phyloP scores from a whole-genome alignment of 768 basidiomycete species.

The Pleurotus tuoliensis region DNA sequence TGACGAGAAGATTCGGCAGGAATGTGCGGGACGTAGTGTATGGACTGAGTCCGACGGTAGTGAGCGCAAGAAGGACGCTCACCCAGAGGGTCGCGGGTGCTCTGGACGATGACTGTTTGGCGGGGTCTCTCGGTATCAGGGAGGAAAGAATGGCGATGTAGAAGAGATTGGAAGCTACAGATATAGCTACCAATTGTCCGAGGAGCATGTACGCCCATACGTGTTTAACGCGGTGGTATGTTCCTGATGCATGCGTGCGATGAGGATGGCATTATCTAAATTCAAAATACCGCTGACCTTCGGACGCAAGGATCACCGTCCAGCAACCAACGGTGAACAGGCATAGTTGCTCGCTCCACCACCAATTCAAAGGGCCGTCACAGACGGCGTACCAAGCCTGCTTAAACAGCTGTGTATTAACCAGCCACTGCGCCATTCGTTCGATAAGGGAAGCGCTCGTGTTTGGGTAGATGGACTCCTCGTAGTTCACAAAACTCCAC shows the following conservation, averaged over 20 bases:
- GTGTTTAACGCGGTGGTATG: slow-evolving; percentile 38
- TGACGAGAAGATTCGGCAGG: slow-evolving; percentile 53
- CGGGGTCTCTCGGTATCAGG: slow-evolving; percentile 15
- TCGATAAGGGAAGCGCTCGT: slow-evolving; percentile 11
- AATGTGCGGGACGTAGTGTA: slow-evolving; percentile 40
- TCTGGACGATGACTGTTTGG: neutral
- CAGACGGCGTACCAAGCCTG: slow-evolving; percentile 50
- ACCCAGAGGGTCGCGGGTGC: slow-evolving; percentile 29
- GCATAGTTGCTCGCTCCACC: slow-evolving; percentile 69
- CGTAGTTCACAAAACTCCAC: slow-evolving; percentile 56
- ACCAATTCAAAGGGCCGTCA: slow-evolving; percentile 50
- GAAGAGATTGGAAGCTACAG: slow-evolving; percentile 62
- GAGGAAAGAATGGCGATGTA: slow-evolving; percentile 44
- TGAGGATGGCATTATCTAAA: neutral
- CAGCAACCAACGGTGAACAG: slow-evolving; percentile 55
- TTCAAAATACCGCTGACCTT: slow-evolving; percentile 36
- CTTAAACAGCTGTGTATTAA: slow-evolving; percentile 53
- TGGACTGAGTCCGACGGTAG: slow-evolving; percentile 41
- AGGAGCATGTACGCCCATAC: slow-evolving; percentile 70
- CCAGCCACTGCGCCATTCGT: slow-evolving; percentile 51
- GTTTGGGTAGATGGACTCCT: slow-evolving; percentile 13
- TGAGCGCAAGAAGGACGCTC: slow-evolving; percentile 41
- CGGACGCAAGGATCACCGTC: slow-evolving; percentile 45
- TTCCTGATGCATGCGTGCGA: slow-evolving; percentile 21
- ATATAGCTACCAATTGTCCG: slow-evolving; percentile 69